phyloP scores from a whole-genome alignment of 2,329 filamentous ascomycete genomes.

The Mollisiaceae sp. region DNA sequence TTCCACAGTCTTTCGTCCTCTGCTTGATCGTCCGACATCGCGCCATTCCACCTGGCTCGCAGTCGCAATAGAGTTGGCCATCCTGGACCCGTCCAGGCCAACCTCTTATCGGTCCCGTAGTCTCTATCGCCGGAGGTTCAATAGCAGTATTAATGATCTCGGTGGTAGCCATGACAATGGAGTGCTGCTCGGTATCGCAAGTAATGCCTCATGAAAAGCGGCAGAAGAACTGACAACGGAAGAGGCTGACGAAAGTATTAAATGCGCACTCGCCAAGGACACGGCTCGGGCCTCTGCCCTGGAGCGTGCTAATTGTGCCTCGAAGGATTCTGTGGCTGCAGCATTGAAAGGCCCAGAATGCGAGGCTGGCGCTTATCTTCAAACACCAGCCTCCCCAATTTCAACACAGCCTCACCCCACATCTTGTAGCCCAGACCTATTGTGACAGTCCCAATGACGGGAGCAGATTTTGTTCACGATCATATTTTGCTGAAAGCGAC shows the following conservation, averaged over 20 bases:
- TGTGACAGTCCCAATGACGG: neutral
- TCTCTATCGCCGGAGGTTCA: neutral
- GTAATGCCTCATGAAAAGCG: neutral
- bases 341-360: neutral
- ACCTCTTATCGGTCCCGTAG: neutral
- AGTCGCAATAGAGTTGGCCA: constrained; percentile 5
- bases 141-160: neutral
- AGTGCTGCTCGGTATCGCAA: neutral
- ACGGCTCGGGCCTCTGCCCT: neutral
- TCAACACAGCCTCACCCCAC: neutral
- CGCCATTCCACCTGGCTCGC: neutral
- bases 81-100: constrained; percentile 1
- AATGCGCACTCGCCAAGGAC: neutral
- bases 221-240: neutral
- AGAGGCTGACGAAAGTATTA: neutral
- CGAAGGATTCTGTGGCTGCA: constrained; percentile 13
- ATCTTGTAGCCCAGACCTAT: neutral
- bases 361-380: constrained; percentile 7
- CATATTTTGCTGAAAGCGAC: neutral
- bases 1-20: neutral
- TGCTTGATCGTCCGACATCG: neutral
- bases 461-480: neutral
- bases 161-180: neutral
- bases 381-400: constrained; percentile 3
- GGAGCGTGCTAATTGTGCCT: neutral